Evolutionary conservation across 106 monocot species (phyloP), one percentile per base, ranked within the genome.

Genomic region (Apostasia ramifera): DNA sequence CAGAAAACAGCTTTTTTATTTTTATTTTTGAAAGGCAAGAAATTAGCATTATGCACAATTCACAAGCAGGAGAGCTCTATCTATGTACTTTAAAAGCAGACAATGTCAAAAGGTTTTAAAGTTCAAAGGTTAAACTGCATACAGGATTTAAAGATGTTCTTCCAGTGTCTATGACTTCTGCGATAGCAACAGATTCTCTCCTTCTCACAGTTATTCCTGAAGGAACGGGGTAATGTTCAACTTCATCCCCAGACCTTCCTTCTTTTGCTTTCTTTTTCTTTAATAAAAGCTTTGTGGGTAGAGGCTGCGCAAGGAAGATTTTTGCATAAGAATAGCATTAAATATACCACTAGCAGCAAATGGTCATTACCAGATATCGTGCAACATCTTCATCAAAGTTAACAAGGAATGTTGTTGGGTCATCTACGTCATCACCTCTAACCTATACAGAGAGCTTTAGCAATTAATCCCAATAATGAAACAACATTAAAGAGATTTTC

Each of bases 251-350:
- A 55, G 84, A 86, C 69, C 95, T 88, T 13, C 95, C 91, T 66
- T 95, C 95, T 77, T 92, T 95, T 42, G 95, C 89, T 73, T 75
- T 92, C 81, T 86, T 94, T 77, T 87, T 92, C 75, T 84, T 88
- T 70, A 95, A 82, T 50, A 75, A 78, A 71, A 95, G 83, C 73
- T 95, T 95, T 66, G 89, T 95, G 38, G 86, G 86, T 7, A 95
- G 68, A 63, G 95, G 95, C 95, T 95, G 82, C 59, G 71, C 9
- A 80, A 79, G 50, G 72, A 64, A 61, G 14, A 41, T 49, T 38
- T 10, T 8, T 66, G 8, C 7, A 8, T 60, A 47, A 71, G 14
- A 72, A 42, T 11, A 63, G 41, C 40, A 84, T 70, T 38, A 53
- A 1, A 43, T 38, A 47, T 61, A 55, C 26, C 47, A 74, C 1